Base-by-base conservation (phyloP, 805 yeast species). In the Barnettozyma wickerhamii region DNA sequence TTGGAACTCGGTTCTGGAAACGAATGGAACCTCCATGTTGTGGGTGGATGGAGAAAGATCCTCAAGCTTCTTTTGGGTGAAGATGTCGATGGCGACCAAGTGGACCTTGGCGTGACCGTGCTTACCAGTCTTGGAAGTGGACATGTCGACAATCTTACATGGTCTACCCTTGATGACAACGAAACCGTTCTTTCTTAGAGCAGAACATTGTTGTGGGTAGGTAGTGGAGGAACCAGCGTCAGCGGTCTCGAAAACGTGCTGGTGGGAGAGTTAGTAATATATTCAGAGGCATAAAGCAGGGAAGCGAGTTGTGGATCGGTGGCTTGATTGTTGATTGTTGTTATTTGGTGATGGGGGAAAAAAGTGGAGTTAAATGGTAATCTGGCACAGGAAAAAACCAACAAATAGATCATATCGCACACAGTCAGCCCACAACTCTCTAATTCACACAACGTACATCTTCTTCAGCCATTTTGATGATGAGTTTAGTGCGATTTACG, bases 71-170 rank as follows among this genome's bases (percentile, higher is more conserved):
- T 93, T 93, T 73, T 87, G 85, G 64, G 99, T 93, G 91, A 93
- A 93, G 72, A 93, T 91, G 72, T 93, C 99, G 63, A 86, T 82
- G 68, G 98, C 98, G 58, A 93, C 98, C 76, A 93, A 81, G 76
- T 93, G 98, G 73, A 93, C 99, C 83, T 93, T 93, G 71, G 99
- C 99, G 93, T 93, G 99, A 79, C 99, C 99, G 85, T 93, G 99
- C 97, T 93, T 93, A 77, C 99, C 99, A 62, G 99, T 93, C 85
- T 93, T 93, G 66, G 99, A 93, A 67, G 99, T 93, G 52, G 99
- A 93, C 99, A 93, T 93, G 72, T 93, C 99, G 64, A 93, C 95
- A 73, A 93, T 93, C 84, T 93, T 93, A 82, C 98, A 93, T 70
- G 99, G 99, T 82, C 99, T 95, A 66, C 87, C 79, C 81, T 93